A percentile compares a stretch with the other conserved stretches of the same genome.
phyloP scores from a whole-genome alignment of 1,139 yeast genomes.

The Wickerhamiella infanticola region DNA sequence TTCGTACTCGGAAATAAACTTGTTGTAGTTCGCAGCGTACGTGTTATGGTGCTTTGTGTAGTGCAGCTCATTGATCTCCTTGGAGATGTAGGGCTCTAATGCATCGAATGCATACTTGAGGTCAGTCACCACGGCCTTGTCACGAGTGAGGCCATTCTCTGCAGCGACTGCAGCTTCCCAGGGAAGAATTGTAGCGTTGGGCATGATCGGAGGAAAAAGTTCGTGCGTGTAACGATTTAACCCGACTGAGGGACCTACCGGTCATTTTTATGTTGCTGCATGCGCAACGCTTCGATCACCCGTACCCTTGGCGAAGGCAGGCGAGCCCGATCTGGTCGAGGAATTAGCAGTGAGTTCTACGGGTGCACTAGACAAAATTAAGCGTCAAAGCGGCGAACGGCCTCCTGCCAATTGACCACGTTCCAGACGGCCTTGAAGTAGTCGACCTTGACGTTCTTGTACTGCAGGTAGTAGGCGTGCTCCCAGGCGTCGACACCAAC shows the following conservation, averaged over 20 bases:
- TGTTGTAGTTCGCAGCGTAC: conserved; percentile 77
- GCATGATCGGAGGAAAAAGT: too few relatives aligned
- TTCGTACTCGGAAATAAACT: conserved; percentile 61
- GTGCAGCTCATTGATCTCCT: conserved; percentile 75
- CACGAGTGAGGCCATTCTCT: conserved; percentile 9
- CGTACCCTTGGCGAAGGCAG: too few relatives aligned
- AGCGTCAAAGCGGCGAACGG: conserved; percentile 46
- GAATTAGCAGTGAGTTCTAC: too few relatives aligned
- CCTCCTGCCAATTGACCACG: conserved; percentile 93
- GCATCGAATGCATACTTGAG: conserved; percentile 80
- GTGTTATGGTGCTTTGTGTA: conserved; percentile 92
- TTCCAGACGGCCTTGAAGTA: conserved; percentile 96
- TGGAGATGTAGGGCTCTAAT: conserved; percentile 80
- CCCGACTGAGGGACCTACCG: too few relatives aligned
- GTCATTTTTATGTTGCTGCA: too few relatives aligned
- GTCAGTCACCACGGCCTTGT: conserved; percentile 65
- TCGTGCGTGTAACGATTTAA: too few relatives aligned
- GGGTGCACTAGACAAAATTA: conserved; percentile 5
- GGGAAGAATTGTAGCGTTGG: not conserved
- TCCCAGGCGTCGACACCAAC: conserved; percentile 98
- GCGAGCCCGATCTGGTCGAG: too few relatives aligned
- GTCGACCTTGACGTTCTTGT: conserved; percentile 86
- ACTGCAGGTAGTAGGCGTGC: conserved; percentile 93
- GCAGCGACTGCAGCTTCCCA: not conserved
- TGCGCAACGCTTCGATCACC: too few relatives aligned